Evolutionary conservation across 345 rosid species (phyloP).

Genomic region (Heritiera littoralis): DNA sequence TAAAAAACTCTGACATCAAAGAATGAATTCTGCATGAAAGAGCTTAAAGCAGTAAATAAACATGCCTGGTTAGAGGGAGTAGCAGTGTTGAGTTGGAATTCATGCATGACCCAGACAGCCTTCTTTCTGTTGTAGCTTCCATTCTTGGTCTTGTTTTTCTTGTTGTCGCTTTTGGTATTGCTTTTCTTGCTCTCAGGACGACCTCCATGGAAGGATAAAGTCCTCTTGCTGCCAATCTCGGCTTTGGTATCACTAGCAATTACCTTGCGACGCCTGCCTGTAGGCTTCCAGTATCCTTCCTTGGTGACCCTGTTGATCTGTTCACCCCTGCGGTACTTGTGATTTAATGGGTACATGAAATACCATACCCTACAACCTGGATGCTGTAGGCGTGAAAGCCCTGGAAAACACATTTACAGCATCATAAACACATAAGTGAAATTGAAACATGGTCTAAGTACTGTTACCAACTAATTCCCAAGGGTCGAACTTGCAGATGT

Average conservation of each 20-base stretch:
- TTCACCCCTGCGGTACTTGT: background rate
- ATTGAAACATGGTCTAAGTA: background rate
- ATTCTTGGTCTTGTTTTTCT: background rate
- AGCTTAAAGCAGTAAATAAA: background rate
- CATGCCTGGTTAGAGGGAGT: constrained; percentile 19
- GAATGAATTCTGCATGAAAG: background rate
- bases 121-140: background rate
- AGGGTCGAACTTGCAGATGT: background rate
- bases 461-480: background rate
- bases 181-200: background rate
- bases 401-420: background rate
- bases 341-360: background rate
- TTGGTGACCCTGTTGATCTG: background rate
- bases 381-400: background rate
- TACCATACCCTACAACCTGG: background rate
- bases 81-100: constrained; percentile 19
- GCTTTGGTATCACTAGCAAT: background rate
- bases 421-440: background rate
- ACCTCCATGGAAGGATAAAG: constrained; percentile 33
- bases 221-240: constrained; percentile 34
- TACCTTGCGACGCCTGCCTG: background rate
- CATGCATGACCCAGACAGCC: constrained; percentile 39
- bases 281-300: constrained; percentile 14
- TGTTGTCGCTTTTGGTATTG: background rate
- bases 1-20: too few species aligned